A percentile compares a stretch with the other conserved stretches of the same genome.
These are phyloP conservation scores for Filosporella fistucella DNA, from an alignment of 495 filamentous ascomycete species.

Conservation along the genomic window DNA sequence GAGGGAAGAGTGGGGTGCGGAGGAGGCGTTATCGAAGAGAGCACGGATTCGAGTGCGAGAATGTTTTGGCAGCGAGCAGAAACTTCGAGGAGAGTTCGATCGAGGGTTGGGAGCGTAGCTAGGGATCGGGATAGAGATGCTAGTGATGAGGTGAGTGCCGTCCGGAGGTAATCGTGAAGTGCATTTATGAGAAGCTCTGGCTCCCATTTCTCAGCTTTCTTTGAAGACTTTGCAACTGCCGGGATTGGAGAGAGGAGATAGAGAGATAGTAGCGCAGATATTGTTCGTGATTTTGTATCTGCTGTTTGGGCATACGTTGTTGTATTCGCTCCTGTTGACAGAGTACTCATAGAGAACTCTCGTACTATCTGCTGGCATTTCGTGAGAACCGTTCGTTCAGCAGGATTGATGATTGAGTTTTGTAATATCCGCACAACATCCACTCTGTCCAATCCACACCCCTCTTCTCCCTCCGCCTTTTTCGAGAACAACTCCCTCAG, in stretches of 20 bases:
- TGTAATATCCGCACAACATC: conserved; percentile 63
- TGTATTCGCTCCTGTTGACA: conserved; percentile 26
- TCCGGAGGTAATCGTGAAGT: conserved; percentile 74
- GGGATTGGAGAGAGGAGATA: conserved; percentile 73
- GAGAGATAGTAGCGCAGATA: conserved; percentile 71
- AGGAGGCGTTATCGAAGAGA: conserved; percentile 63
- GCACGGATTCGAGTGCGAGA: conserved; percentile 75
- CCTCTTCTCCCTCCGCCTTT: conserved; percentile 63
- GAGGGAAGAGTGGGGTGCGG: conserved; percentile 54
- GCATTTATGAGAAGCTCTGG: conserved; percentile 71
- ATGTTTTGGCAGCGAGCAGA: conserved; percentile 85
- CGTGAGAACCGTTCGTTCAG: conserved; percentile 61
- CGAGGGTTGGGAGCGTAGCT: conserved; percentile 74
- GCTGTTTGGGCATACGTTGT: conserved; percentile 76
- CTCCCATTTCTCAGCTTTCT: conserved; percentile 47
- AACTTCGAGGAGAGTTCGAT: conserved; percentile 77
- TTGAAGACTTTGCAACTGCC: conserved; percentile 17
- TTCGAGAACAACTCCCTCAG: conserved; percentile 68
- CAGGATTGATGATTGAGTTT: conserved; percentile 59
- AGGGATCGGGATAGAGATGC: conserved; percentile 67
- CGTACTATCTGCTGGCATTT: conserved; percentile 76
- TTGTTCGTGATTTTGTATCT: conserved; percentile 66
- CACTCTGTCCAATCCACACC: conserved; percentile 67
- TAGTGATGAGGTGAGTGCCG: conserved; percentile 67
- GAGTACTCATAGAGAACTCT: conserved; percentile 72